Base-by-base conservation (phyloP, 169 alveolate genomes). In the Perkinsus marinus region DNA sequence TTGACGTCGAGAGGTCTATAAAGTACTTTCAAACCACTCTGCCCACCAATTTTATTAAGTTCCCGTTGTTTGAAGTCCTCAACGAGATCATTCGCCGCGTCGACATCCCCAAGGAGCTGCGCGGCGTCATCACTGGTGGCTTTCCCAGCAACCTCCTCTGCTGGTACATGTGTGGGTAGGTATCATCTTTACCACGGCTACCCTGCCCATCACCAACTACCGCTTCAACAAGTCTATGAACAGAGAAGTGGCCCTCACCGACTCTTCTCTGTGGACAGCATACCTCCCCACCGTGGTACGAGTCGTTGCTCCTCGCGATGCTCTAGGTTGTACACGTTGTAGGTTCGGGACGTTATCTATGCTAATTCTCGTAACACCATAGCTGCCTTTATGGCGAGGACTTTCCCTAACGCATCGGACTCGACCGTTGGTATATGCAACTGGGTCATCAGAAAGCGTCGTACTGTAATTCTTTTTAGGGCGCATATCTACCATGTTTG, bases 11-110 rank as follows among this genome's bases (percentile, higher is more conserved):
- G 57, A 39, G 26, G 79, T 39, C 57, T 26, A 16, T 57, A 17
- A 90, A 90, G 69, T 90, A 39, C 91, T 90, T 90, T 69, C 91
- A 90, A 69, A 90, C 91, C n/a, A 90, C 91, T 3, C 46, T 90
- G 68, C 91, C 91, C 43, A 90, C 91, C 39, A 90, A 90, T 39
- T 90, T 90, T 39, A 47, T 90, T 39, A 90, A 90, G 91, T 90
- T 90, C 57, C 91, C 91, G 39, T 37, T 90, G 9, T 90, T 90
- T 57, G 91, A 90, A 39, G 91, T 57, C 19, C 41, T 90, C 47
- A 90, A 90, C 69, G 91, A 39, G 68, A 90, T 90, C 17, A 90
- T 90, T 30, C 30, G 69, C 69, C 34, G 43, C n/a, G 39, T 90
- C 22, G 91, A 90, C 39, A 47, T 90, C 0, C 36, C 43, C 6